phyloP scores from a whole-genome alignment of 2,329 filamentous ascomycete genomes.

The Claviceps cyperi region DNA sequence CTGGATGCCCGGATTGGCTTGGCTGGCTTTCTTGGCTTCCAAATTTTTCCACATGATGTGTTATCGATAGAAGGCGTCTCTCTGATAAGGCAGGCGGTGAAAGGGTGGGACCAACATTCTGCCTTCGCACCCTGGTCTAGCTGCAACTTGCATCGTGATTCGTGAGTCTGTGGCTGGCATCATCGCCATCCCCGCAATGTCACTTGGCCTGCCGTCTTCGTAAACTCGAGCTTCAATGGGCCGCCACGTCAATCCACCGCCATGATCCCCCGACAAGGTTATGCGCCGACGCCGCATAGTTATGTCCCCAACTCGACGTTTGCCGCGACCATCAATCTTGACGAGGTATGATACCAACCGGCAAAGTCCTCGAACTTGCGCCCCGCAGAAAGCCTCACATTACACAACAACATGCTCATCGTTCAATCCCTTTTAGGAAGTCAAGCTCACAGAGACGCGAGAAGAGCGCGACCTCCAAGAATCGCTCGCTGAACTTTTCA shows the following conservation, averaged over 20 bases:
- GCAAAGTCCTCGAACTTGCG: not conserved
- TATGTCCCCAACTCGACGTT: constrained; percentile 76
- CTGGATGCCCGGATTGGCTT: not conserved
- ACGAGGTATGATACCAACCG: constrained; percentile 49
- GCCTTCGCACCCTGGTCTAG: constrained; percentile 10
- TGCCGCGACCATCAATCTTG: constrained; percentile 81
- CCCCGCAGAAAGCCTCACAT: not conserved
- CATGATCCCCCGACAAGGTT: constrained; percentile 51
- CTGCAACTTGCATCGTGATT: not conserved
- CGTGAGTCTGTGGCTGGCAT: not conserved
- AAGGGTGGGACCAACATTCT: constrained; percentile 12
- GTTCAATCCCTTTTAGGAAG: constrained; percentile 47
- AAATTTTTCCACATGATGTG: constrained; percentile 3
- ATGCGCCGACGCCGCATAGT: constrained; percentile 80
- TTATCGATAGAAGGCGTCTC: constrained; percentile 22
- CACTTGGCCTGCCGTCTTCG: not conserved
- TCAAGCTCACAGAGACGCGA: constrained; percentile 75
- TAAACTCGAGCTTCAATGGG: constrained; percentile 12
- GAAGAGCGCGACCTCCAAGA: constrained; percentile 89
- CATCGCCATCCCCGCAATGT: not conserved
- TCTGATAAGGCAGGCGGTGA: constrained; percentile 17
- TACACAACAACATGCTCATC: not conserved
- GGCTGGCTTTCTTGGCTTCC: constrained; percentile 1
- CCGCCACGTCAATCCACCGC: constrained; percentile 15
- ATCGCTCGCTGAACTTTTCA: constrained; percentile 92